Conservation (phyloP, 2,329 filamentous ascomycete genomes). For the Paecilomyces sp. region DNA sequence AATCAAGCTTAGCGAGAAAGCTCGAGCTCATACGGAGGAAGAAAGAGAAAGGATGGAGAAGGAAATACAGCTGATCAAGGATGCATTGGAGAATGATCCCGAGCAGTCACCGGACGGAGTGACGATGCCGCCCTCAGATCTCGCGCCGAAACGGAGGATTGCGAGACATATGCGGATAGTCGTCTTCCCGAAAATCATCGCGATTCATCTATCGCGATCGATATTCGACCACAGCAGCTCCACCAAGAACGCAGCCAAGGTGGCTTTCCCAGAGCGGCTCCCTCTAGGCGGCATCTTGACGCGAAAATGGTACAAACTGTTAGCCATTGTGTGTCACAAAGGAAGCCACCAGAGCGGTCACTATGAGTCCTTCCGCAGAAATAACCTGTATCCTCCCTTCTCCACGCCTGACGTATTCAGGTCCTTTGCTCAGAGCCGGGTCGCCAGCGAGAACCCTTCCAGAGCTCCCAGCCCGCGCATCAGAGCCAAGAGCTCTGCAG, state of each 20-base stretch:
- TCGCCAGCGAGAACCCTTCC: constrained; percentile 48
- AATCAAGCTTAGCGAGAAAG: constrained; percentile 54
- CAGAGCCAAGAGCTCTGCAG: constrained; percentile 27
- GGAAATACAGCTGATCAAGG: constrained; percentile 59
- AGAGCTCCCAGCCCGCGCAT: constrained; percentile 42
- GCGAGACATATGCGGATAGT: constrained; percentile 82
- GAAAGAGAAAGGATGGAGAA: constrained; percentile 47
- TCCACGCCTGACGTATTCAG: constrained; percentile 77
- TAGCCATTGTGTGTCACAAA: constrained; percentile 87
- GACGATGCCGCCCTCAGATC: constrained; percentile 63
- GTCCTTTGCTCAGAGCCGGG: constrained; percentile 59
- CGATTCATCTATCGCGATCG: constrained; percentile 85
- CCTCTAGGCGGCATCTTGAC: constrained; percentile 72
- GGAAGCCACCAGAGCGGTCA: constrained; percentile 94
- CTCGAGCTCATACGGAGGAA: constrained; percentile 46
- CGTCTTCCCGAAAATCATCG: constrained; percentile 79
- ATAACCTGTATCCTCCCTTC: constrained; percentile 71
- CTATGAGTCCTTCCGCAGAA: constrained; percentile 91
- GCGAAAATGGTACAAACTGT: constrained; percentile 72
- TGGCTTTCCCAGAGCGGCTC: constrained; percentile 82
- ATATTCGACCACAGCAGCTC: constrained; percentile 79
- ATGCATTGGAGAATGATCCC: constrained; percentile 70
- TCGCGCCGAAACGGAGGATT: constrained; percentile 75
- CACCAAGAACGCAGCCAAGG: constrained; percentile 90
- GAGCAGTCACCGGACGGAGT: constrained; percentile 69